Conservation (phyloP, 306 rosid genomes). For the Gillenia trifoliata region DNA sequence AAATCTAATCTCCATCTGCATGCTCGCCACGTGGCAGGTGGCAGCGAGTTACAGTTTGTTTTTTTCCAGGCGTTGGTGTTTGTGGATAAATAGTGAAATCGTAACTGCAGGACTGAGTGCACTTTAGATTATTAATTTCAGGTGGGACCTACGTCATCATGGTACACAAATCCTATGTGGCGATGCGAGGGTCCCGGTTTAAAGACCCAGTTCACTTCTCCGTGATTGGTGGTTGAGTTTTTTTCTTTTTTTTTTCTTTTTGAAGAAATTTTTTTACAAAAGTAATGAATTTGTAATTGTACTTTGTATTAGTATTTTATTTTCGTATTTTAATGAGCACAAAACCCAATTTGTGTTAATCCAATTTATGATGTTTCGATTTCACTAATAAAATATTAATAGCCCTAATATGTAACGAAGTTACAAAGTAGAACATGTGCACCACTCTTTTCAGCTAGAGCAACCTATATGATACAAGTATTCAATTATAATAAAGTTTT, state of each 20-base stretch:
- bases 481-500: too few relatives aligned
- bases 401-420: too few relatives aligned
- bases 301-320: neutral
- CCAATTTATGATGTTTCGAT: too few relatives aligned
- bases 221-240: conserved; percentile 2
- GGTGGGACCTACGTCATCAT: neutral
- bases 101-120: neutral
- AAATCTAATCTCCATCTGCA: conserved; percentile 7
- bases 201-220: neutral
- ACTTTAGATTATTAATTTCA: neutral
- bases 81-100: neutral
- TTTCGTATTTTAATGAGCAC: neutral
- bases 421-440: neutral
- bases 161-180: conserved; percentile 5
- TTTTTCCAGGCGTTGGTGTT: neutral
- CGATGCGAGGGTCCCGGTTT: neutral
- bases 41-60: neutral
- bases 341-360: neutral
- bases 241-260: neutral
- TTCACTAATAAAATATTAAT: too few relatives aligned
- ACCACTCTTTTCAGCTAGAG: too few relatives aligned
- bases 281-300: neutral
- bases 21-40: conserved; percentile 7
- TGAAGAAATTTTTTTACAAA: neutral
- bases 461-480: too few relatives aligned